Conservation (phyloP, 768 basidiomycete genomes). For the Suillus tomentosus region DNA sequence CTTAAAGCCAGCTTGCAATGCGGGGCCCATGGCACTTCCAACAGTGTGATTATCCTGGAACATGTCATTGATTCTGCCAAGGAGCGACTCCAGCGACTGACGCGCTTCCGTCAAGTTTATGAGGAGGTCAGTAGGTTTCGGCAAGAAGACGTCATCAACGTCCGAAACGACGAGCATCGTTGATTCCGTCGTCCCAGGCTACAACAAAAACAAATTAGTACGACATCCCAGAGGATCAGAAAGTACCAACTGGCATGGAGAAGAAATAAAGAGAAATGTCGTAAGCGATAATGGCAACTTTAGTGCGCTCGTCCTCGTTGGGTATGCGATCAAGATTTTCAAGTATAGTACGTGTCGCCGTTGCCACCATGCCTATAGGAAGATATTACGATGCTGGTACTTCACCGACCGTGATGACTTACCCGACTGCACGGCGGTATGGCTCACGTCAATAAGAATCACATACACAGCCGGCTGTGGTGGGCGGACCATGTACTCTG, state of each 20-base stretch:
- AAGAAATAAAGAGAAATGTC: conserved; percentile 96
- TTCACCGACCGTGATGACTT: conserved; percentile 19
- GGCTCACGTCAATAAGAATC: conserved; percentile 96
- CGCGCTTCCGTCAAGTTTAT: conserved; percentile 90
- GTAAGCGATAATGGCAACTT: conserved; percentile 89
- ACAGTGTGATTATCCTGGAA: conserved; percentile 95
- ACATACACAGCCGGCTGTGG: conserved; percentile 97
- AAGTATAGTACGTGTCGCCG: conserved; percentile 93
- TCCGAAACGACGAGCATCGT: conserved; percentile 98
- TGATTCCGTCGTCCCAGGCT: conserved; percentile 76
- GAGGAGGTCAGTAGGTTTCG: conserved; percentile 94
- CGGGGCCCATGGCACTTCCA: conserved; percentile 93
- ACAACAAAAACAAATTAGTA: conserved; percentile 1
- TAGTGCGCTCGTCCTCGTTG: conserved; percentile 91
- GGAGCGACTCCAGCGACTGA: conserved; percentile 74
- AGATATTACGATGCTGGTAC: neutral
- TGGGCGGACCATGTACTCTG: conserved; percentile 99
- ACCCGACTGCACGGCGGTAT: conserved; percentile 89
- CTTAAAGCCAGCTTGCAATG: conserved; percentile 94
- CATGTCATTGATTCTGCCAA: conserved; percentile 90
- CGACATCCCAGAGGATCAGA: conserved; percentile 1
- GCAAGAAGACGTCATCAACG: conserved; percentile 95
- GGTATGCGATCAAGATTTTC: conserved; percentile 95
- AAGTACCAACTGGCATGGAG: conserved; percentile 65
- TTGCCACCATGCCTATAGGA: conserved; percentile 89